phyloP scores from a whole-genome alignment of 225 moss, liverwort and hornwort species.

The Pseudisothecium myosuroides region DNA sequence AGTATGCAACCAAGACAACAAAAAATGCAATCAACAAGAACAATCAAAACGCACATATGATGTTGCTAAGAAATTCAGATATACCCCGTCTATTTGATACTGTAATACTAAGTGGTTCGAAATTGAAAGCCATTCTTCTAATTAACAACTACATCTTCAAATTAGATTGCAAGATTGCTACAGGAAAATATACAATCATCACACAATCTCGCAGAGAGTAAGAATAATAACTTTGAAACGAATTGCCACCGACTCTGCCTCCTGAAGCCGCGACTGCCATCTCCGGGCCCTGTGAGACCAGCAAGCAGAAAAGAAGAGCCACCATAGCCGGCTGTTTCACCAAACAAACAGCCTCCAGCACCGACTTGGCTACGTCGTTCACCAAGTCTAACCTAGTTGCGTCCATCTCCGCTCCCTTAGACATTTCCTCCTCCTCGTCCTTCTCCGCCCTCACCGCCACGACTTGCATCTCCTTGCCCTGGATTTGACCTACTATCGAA shows the following conservation, averaged over 20 bases:
- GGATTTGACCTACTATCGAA: not conserved
- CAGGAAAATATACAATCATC: not conserved
- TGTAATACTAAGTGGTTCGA: not conserved
- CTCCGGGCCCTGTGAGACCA: constrained; percentile 28
- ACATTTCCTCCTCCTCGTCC: not conserved
- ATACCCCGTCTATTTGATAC: not conserved
- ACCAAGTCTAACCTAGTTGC: not conserved
- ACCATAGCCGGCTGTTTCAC: constrained; percentile 35
- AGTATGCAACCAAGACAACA: not conserved
- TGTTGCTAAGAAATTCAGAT: not conserved
- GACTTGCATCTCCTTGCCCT: not conserved
- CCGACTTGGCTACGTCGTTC: not conserved
- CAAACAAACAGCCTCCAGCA: constrained; percentile 4
- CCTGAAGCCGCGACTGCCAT: constrained; percentile 36
- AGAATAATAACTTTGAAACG: constrained; percentile 24
- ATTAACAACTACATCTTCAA: not conserved
- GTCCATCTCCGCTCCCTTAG: not conserved
- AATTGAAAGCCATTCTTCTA: not conserved
- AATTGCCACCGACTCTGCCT: constrained; percentile 42
- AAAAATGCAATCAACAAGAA: not conserved
- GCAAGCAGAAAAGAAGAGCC: constrained; percentile 28
- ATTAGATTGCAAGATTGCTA: not conserved
- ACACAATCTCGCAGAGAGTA: not conserved
- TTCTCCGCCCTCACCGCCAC: not conserved
- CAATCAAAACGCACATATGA: not conserved